Base-by-base conservation (phyloP, 2,329 filamentous ascomycete genomes). In the Ceratocystis destructans region DNA sequence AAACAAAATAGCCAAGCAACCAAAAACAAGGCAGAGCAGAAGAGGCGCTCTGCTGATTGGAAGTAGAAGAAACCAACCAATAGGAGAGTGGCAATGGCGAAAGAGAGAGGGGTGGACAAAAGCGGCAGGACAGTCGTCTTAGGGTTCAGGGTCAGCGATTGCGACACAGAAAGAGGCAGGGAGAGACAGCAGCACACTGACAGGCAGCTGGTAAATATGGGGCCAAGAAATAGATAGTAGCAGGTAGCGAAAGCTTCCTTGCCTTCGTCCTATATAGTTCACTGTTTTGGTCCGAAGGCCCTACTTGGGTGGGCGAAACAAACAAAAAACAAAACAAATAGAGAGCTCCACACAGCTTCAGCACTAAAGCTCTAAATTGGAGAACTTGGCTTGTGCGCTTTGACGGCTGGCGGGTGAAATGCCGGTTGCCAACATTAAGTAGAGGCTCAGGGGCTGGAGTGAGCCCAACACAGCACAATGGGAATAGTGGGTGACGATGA, bases 1-100 rank as follows among this genome's bases (percentile, higher is more conserved):
- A 41, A 41, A 41, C 37, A 41, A 45, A 61, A 61, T 44, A 33
- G 22, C 33, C 33, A 61, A 61, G 59, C 59, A 61, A 44, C 33
- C n/a, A 33, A 45, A 28, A 31, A 44, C 37, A 41, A 41, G 37
- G 37, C 10, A 44, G 22, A 61, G 41, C n/a, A 45, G 22, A 45
- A 61, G 33, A 61, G 41, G 22, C 33, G 33, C 59, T 61, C 22
- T 31, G 41, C 61, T 41, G 61, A 20, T 46, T 12, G 22, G 31
- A 62, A 45, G 22, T 12, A 28, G 20, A 62, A 1, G n/a, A 37
- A 62, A 46, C 6, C 22, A 62, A 15, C 33, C 33, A 62, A 45
- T 62, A 17, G 17, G 22, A 28, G 6, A 3, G 5, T 31, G 17
- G 25, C 7, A 59, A 59, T 57, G 20, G 25, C 10, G 7, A 15